These are phyloP conservation scores for Cytospora piceicola DNA, from an alignment of 2,329 filamentous ascomycete genomes.

Conservation along the genomic window DNA sequence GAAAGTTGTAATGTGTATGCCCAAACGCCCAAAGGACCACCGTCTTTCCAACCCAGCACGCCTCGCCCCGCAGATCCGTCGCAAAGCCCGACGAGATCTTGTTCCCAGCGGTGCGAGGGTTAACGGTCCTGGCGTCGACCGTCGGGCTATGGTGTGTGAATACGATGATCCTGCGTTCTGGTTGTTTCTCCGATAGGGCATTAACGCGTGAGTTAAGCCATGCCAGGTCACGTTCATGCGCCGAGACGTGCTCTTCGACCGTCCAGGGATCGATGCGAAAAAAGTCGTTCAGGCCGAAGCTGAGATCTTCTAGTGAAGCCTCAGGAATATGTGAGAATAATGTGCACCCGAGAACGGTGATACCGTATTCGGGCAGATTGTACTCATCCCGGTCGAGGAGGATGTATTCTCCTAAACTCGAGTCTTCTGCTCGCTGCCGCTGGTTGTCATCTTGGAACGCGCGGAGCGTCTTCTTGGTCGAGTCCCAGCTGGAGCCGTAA, in stretches of 20 bases:
- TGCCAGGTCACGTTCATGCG: slow-evolving; percentile 34
- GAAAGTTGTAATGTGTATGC: slow-evolving; percentile 54
- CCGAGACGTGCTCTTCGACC: slow-evolving; percentile 32
- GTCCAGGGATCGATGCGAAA: slow-evolving; percentile 41
- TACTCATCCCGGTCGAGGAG: slow-evolving; percentile 42
- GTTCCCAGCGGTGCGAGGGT: slow-evolving; percentile 32
- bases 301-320: neutral
- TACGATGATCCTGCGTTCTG: slow-evolving; percentile 29
- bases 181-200: slow-evolving; percentile 3
- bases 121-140: slow-evolving; percentile 26
- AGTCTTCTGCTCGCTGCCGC: slow-evolving; percentile 28
- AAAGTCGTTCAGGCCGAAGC: slow-evolving; percentile 45
- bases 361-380: slow-evolving; percentile 34
- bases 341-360: slow-evolving; percentile 42
- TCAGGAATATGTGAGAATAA: slow-evolving; percentile 10
- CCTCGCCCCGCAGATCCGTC: slow-evolving; percentile 44
- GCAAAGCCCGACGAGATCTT: slow-evolving; percentile 41
- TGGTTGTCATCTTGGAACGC: slow-evolving; percentile 39
- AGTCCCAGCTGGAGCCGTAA: slow-evolving; percentile 47
- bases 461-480: slow-evolving; percentile 37
- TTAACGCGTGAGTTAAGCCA: slow-evolving; percentile 37
- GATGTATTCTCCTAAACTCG: slow-evolving; percentile 44
- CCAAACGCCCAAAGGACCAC: slow-evolving; percentile 54
- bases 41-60: slow-evolving; percentile 40
- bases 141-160: slow-evolving; percentile 37